Percentiles rank a stretch among this genome's conserved stretches.
Conservation (phyloP, 2,329 filamentous ascomycete species). For the Alternaria brassicae region DNA sequence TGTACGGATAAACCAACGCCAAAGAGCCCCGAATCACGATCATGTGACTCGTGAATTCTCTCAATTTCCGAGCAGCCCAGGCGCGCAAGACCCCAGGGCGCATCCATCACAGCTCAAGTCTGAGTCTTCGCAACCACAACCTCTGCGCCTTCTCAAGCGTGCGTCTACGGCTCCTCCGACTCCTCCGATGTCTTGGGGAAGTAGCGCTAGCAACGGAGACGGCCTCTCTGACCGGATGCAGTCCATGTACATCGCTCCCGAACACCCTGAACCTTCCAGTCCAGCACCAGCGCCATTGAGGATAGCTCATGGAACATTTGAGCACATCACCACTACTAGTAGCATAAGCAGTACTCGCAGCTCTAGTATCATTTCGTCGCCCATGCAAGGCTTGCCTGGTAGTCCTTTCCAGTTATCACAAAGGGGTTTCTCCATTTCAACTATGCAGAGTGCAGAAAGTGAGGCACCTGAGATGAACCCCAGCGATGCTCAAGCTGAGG, state of each 20-base stretch:
- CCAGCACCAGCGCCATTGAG: conserved; percentile 6
- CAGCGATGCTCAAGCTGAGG: conserved; percentile 22
- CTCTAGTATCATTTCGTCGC: conserved; percentile 4
- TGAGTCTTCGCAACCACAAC: conserved; percentile 10
- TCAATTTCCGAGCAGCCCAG: conserved; percentile 5
- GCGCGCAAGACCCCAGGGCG: neutral
- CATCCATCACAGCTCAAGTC: neutral
- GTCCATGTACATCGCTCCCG: conserved; percentile 14
- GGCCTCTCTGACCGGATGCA: conserved; percentile 21
- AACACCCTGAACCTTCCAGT: conserved; percentile 3
- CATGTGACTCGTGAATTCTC: neutral
- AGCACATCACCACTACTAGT: conserved; percentile 18
- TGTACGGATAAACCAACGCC: conserved; percentile 2
- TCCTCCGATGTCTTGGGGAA: conserved; percentile 22
- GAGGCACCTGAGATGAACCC: conserved; percentile 18
- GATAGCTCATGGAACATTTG: conserved; percentile 11
- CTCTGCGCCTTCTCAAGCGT: conserved; percentile 15
- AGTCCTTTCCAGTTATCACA: conserved; percentile 16
- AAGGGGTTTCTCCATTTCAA: conserved; percentile 19
- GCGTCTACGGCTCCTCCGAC: conserved; percentile 18
- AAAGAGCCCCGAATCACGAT: neutral
- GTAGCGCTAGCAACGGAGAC: conserved; percentile 16
- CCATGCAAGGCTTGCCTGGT: conserved; percentile 2
- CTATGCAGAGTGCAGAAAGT: conserved; percentile 13
- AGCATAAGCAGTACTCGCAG: conserved; percentile 17